Evolutionary conservation across 495 filamentous ascomycete genomes (phyloP).

Genomic region (Penicillium canescens): DNA sequence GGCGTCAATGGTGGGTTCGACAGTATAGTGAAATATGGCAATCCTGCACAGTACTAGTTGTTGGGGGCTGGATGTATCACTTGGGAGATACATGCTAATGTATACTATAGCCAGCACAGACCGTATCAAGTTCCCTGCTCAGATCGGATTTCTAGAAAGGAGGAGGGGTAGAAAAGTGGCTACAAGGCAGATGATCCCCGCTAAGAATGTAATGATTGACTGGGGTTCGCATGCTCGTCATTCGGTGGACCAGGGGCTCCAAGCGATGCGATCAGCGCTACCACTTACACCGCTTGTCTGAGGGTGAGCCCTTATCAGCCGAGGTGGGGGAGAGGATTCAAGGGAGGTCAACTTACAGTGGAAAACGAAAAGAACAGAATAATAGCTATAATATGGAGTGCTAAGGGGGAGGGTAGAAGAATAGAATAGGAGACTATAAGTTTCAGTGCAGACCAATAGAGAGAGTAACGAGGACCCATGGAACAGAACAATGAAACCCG

Average conservation of each 20-base stretch:
- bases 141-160: constrained; percentile 2
- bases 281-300: constrained; percentile 33
- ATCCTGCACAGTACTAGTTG: neutral
- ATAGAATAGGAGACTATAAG: neutral
- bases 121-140: constrained; percentile 3
- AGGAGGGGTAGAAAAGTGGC: constrained; percentile 9
- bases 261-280: constrained; percentile 26
- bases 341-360: neutral
- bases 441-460: no score
- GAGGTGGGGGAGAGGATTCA: neutral
- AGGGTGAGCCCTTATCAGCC: constrained; percentile 13
- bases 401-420: neutral
- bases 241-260: constrained; percentile 32
- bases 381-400: neutral
- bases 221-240: constrained; percentile 30
- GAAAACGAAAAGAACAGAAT: neutral
- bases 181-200: neutral
- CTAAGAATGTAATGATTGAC: constrained; percentile 2
- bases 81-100: constrained; percentile 1
- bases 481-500: no score
- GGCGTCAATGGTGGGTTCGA: constrained; percentile 10
- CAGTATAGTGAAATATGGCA: no score
- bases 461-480: no score
- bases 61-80: constrained; percentile 6
- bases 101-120: constrained; percentile 3